Conservation (phyloP, 768 basidiomycete species). For the Tylopilus balloui region DNA sequence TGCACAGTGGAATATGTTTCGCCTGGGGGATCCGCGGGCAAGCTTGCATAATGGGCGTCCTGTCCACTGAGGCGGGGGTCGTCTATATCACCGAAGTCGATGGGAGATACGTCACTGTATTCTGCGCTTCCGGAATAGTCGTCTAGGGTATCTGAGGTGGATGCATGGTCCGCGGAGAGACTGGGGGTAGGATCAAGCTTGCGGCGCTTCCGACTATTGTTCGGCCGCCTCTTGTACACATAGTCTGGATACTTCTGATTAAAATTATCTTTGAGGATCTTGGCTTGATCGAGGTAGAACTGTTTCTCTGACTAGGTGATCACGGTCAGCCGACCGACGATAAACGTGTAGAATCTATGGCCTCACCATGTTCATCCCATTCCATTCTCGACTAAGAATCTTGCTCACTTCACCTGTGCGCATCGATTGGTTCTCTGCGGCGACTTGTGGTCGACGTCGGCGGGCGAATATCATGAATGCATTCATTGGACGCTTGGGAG, state of each 20-base stretch:
- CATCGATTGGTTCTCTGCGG: constrained; percentile 85
- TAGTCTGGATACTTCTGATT: constrained; percentile 86
- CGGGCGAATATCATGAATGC: constrained; percentile 93
- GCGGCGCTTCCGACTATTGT: constrained; percentile 73
- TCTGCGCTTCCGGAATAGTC: constrained; percentile 26
- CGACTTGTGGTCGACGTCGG: constrained; percentile 75
- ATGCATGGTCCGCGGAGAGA: constrained; percentile 28
- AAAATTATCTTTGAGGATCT: constrained; percentile 80
- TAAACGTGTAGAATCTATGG: not conserved
- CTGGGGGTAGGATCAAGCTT: constrained; percentile 34
- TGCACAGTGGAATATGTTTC: constrained; percentile 11
- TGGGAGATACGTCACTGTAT: constrained; percentile 38
- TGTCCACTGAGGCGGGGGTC: constrained; percentile 14
- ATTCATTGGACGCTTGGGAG: constrained; percentile 89
- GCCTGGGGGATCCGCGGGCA: constrained; percentile 19
- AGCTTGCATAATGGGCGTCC: constrained; percentile 22
- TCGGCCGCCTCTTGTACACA: constrained; percentile 82
- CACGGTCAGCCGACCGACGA: constrained; percentile 15
- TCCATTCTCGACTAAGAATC: constrained; percentile 85
- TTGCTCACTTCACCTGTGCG: constrained; percentile 89
- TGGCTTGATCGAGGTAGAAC: constrained; percentile 84
- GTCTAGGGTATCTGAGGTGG: constrained; percentile 32
- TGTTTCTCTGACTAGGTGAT: constrained; percentile 66
- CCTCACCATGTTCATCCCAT: constrained; percentile 67
- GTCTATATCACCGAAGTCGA: constrained; percentile 30